These are phyloP conservation scores for Tylopilus felleus DNA, from an alignment of 768 basidiomycete species.

Conservation along the genomic window DNA sequence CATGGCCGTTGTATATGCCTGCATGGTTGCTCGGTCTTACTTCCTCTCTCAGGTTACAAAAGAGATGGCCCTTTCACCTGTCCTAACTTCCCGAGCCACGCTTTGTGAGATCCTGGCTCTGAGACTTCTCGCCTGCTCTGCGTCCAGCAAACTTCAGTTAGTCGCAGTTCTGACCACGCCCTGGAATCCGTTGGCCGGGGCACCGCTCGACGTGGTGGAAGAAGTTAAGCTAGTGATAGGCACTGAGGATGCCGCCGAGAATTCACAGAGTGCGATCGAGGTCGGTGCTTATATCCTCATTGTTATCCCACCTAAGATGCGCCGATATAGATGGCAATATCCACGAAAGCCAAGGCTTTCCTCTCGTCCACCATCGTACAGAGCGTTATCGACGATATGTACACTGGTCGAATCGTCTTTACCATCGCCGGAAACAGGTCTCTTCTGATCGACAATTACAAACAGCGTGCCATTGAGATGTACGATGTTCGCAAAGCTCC, in stretches of 20 bases:
- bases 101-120: constrained; percentile 88
- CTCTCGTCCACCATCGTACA: constrained; percentile 82
- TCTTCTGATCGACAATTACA: constrained; percentile 89
- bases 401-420: constrained; percentile 74
- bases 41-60: constrained; percentile 67
- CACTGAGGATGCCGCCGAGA: constrained; percentile 53
- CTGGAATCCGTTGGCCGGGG: constrained; percentile 85
- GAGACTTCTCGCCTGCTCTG: constrained; percentile 77
- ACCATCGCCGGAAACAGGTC: constrained; percentile 61
- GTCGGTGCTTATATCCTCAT: constrained; percentile 40
- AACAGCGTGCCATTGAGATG: constrained; percentile 66
- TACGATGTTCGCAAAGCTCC: constrained; percentile 67
- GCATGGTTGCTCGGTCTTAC: constrained; percentile 74
- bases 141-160: constrained; percentile 71
- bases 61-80: constrained; percentile 73
- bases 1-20: constrained; percentile 70
- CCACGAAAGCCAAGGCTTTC: constrained; percentile 80
- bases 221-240: constrained; percentile 59
- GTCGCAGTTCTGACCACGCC: constrained; percentile 72
- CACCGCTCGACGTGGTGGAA: constrained; percentile 59
- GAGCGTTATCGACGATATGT: constrained; percentile 83
- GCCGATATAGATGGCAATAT: constrained; percentile 72
- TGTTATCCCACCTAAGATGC: not conserved
- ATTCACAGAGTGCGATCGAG: constrained; percentile 82
- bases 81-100: constrained; percentile 69